Conservation (phyloP, 345 rosid species). For the Citrus maxima region DNA sequence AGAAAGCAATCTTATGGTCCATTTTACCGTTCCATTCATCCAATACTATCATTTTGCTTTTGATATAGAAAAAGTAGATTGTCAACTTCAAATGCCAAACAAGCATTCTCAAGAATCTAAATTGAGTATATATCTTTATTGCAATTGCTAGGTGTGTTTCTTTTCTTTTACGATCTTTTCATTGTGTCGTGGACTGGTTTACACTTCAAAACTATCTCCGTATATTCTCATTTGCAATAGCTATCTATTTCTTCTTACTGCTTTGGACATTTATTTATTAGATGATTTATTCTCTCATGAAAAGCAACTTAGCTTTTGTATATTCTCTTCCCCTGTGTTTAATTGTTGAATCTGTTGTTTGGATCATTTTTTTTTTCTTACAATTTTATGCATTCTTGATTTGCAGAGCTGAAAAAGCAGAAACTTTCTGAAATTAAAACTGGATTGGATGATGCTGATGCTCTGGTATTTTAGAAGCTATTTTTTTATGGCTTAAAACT, state of each 20-base stretch:
- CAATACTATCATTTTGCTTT: neutral
- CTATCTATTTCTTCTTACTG: neutral
- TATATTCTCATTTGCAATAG: neutral
- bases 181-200: neutral
- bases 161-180: neutral
- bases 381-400: slow-evolving; percentile 3
- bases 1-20: neutral
- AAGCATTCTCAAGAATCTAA: neutral
- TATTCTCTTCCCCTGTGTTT: neutral
- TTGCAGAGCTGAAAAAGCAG: slow-evolving; percentile 52
- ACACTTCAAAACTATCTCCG: neutral
- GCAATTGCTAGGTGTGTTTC: neutral
- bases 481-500: neutral
- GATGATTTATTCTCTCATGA: neutral
- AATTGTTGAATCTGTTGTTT: neutral
- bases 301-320: neutral
- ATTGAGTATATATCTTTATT: neutral
- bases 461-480: slow-evolving; percentile 31
- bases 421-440: slow-evolving; percentile 43
- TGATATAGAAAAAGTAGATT: neutral
- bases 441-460: slow-evolving; percentile 52
- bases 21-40: neutral
- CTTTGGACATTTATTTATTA: neutral
- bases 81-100: neutral
- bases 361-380: neutral